These are phyloP conservation scores for Penicillium sumatraense DNA, from an alignment of 2,329 filamentous ascomycete species.

Conservation along the genomic window DNA sequence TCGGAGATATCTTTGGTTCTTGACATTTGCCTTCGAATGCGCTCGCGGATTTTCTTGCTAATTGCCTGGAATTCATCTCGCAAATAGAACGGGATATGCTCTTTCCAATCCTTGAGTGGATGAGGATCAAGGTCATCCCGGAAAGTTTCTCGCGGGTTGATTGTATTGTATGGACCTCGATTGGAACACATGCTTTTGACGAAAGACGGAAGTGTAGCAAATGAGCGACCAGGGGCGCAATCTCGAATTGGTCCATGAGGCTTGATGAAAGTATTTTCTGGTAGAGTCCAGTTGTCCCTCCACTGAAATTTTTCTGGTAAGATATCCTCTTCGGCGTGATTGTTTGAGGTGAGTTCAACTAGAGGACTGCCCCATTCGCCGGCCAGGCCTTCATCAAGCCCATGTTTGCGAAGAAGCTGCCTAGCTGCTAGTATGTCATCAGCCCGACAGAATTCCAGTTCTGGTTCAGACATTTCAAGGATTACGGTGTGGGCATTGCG, in stretches of 20 bases:
- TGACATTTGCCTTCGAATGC: neutral
- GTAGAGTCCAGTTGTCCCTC: conserved; percentile 12
- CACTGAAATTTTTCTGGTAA: conserved; percentile 23
- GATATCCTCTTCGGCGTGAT: neutral
- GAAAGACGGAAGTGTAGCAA: neutral
- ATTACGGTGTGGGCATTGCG: conserved; percentile 18
- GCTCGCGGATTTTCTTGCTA: neutral
- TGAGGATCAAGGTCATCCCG: neutral
- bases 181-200: neutral
- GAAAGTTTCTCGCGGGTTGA: neutral
- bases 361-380: conserved; percentile 40
- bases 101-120: neutral
- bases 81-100: neutral
- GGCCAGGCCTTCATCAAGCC: conserved; percentile 33
- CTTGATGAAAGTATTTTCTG: neutral
- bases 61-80: neutral
- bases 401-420: conserved; percentile 34
- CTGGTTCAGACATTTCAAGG: conserved; percentile 11
- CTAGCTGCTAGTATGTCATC: conserved; percentile 38
- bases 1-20: neutral
- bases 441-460: conserved; percentile 35
- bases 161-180: neutral
- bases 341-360: conserved; percentile 1
- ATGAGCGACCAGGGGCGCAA: neutral
- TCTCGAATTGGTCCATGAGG: neutral